phyloP scores from a whole-genome alignment of 1,284 basidiomycete species.

The Ganoderma lingzhi region DNA sequence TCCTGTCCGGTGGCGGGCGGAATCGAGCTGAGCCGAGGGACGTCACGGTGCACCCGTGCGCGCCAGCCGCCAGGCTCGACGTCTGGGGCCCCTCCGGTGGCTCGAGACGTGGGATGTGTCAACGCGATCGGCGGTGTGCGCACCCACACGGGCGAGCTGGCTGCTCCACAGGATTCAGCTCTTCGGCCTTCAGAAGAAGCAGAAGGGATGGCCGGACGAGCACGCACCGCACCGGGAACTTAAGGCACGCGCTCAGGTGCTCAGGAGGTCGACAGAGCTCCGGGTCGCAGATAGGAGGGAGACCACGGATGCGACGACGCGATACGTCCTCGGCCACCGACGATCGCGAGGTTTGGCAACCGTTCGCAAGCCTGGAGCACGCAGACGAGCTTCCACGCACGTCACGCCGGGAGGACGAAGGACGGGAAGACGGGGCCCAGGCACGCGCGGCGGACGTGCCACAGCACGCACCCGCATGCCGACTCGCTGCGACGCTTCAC shows the following conservation, averaged over 20 bases:
- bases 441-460: conserved; percentile 11
- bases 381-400: conserved; percentile 19
- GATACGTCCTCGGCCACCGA: conserved; percentile 15
- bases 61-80: neutral
- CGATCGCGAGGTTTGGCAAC: conserved; percentile 22
- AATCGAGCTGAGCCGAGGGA: neutral
- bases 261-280: conserved; percentile 17
- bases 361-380: conserved; percentile 13
- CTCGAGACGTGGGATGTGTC: neutral
- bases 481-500: conserved; percentile 13
- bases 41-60: neutral
- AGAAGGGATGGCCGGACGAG: neutral
- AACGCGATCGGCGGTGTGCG: conserved; percentile 3
- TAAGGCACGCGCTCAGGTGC: conserved; percentile 28
- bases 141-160: neutral
- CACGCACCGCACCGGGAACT: neutral
- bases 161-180: neutral
- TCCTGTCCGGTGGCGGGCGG: conserved; percentile 3
- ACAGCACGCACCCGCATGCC: conserved; percentile 9
- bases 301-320: neutral
- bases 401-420: conserved; percentile 16
- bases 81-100: neutral
- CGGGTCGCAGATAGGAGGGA: conserved; percentile 14
- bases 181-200: neutral
- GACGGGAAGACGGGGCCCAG: conserved; percentile 13